Evolutionary conservation across 352 stramenopile genomes (phyloP), one percentile per base, ranked within the genome.

Genomic region (Phytophthora pinifolia): DNA sequence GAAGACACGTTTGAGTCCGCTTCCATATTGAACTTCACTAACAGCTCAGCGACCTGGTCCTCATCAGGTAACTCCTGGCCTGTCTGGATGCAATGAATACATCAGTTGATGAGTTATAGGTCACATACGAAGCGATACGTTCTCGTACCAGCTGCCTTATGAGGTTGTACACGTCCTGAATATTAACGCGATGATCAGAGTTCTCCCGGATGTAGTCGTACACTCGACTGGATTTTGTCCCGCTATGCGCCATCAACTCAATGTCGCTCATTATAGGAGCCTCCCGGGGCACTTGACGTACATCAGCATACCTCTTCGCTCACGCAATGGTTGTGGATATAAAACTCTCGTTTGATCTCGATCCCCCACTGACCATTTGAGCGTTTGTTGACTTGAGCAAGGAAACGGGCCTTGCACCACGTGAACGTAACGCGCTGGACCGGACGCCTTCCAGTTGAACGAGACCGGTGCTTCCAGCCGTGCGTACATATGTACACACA

Each of bases 161-260:
- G 0, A 60, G 9, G 12, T 54, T 49, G 53, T 50, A 54, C 12
- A 61, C 44, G n/a, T 42, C 53, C 13, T 30, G 17, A 17, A 54
- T 43, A 18, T 48, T 7, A 17, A 55, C 15, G 1, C 7, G 7
- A n/a, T 49, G 53, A 0, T 20, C 5, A 4, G 29, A 34, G 10
- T 42, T 38, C 12, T 36, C 27, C 1, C 36, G 44, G 5, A 60
- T 48, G 34, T 37, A 54, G 20, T 54, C 34, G 25, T 60, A 60
- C 4, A 54, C 18, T 45, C 80, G 47, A 86, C 27, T 48, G 10
- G 35, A n/a, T 6, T 31, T 35, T 53, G 25, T 54, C 9, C 53
- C 53, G 22, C 53, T 48, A 0, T 13, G 15, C 1, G 48, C 53
- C 34, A 54, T 42, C 4, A 53, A 29, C 35, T 54, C 17, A 13